A percentile compares a stretch with the other conserved stretches of the same genome.
phyloP scores from a whole-genome alignment of 345 rosid species.

The Crucihimalaya himalaica region DNA sequence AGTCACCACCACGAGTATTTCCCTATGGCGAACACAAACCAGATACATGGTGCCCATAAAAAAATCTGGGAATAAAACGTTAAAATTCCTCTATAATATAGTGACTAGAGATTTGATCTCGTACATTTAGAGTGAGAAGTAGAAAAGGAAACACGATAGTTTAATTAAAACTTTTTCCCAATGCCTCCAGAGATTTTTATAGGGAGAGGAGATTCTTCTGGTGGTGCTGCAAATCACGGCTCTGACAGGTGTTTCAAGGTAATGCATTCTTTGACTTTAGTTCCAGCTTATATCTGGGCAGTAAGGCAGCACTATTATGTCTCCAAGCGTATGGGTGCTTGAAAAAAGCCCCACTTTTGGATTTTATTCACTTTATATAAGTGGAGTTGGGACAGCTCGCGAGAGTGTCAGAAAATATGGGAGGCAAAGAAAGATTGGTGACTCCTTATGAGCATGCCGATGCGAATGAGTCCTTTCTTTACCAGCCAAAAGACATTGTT shows the following conservation, averaged over 20 bases:
- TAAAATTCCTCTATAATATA: not conserved
- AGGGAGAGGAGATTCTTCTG: constrained; percentile 90
- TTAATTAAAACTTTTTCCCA: constrained; percentile 13
- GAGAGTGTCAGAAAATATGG: constrained; percentile 14
- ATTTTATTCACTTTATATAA: constrained; percentile 6
- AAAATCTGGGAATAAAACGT: not conserved
- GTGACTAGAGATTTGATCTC: constrained; percentile 23
- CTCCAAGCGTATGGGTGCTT: constrained; percentile 18
- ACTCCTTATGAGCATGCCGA: constrained; percentile 26
- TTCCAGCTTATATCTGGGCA: constrained; percentile 2
- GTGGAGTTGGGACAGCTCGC: constrained; percentile 6
- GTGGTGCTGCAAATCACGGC: constrained; percentile 85
- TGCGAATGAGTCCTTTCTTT: constrained; percentile 27
- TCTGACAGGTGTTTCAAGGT: constrained; percentile 86
- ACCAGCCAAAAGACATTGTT: constrained; percentile 31
- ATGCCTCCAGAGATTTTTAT: constrained; percentile 65
- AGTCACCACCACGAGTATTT: constrained; percentile 24
- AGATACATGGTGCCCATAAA: not conserved
- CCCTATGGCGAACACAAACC: not conserved
- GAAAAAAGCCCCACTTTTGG: constrained; percentile 11
- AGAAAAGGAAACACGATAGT: constrained; percentile 7
- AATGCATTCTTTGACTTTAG: constrained; percentile 27
- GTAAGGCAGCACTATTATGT: not conserved
- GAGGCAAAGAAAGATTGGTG: constrained; percentile 8
- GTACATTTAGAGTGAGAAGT: constrained; percentile 5